Evolutionary conservation across 768 basidiomycete species (phyloP).

Genomic region (Boletus rubescentipes): DNA sequence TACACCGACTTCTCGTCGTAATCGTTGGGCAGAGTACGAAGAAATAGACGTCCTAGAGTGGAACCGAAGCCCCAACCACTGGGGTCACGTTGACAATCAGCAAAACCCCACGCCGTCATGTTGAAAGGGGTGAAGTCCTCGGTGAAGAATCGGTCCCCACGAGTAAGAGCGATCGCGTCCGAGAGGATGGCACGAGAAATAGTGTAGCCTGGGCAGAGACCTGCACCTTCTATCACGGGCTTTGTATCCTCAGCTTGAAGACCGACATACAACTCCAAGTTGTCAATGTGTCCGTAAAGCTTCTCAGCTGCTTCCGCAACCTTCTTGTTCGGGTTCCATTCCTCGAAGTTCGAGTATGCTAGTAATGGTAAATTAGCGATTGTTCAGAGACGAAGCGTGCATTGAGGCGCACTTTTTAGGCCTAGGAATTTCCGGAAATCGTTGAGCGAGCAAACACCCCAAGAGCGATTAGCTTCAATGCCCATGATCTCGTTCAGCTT

Average conservation of each 20-base stretch:
- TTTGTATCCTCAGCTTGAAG: constrained; percentile 79
- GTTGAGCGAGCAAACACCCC: constrained; percentile 84
- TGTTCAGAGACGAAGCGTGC: background rate
- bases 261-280: constrained; percentile 79
- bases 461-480: constrained; percentile 69
- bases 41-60: constrained; percentile 68
- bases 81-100: constrained; percentile 76
- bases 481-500: constrained; percentile 82
- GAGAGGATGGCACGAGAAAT: constrained; percentile 82
- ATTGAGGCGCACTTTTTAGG: constrained; percentile 55
- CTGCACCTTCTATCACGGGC: constrained; percentile 72
- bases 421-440: constrained; percentile 84
- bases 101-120: constrained; percentile 81
- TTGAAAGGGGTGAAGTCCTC: constrained; percentile 80
- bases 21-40: constrained; percentile 70
- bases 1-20: constrained; percentile 70
- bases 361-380: background rate
- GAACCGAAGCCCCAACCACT: constrained; percentile 69
- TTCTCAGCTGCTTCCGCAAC: constrained; percentile 73
- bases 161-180: constrained; percentile 83
- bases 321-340: constrained; percentile 77
- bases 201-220: constrained; percentile 85
- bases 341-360: constrained; percentile 71
- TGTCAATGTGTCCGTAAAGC: constrained; percentile 73
- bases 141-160: constrained; percentile 82